Base-by-base conservation (phyloP, 2,329 filamentous ascomycete species). In the Paecilomyces sp. region DNA sequence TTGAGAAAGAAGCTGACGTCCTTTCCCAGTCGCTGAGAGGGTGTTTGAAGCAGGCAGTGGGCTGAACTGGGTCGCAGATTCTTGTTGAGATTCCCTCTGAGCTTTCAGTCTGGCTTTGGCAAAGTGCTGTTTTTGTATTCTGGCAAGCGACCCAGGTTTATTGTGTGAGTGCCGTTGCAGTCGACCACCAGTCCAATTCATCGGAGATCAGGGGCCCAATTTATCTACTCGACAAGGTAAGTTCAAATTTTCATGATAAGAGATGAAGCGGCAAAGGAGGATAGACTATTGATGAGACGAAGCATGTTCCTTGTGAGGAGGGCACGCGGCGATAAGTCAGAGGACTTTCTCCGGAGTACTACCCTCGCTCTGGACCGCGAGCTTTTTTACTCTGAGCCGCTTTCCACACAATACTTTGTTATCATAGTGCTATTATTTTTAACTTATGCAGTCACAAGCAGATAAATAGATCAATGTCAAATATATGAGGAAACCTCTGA, bases 181-280 rank as follows among this genome's bases (percentile, higher is more conserved):
- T 57, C 72, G 72, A 33, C 77, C 76, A 58, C 76, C 76, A 25
- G 74, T 78, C 77, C 77, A 79, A 58, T 79, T 79, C 77, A 79
- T 79, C 28, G 13, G 51, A 25, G 3, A 12, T 25, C 3, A 53
- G 57, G 8, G 8, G 55, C 34, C 47, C 15, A 47, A 6, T 57
- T 15, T 15, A 15, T 13, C 31, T 13, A n/a, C 15, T 28, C 3
- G 5, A 15, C 51, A 30, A 30, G 11, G 22, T 1, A 15, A 12
- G 22, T 25, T 30, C 12, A 30, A 47, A 47, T 18, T 15, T 3
- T 11, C 31, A 33, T 5, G 9, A 33, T 12, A 8, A 33, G 31
- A 33, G 31, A 12, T 33, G 1, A 28, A 12, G 7, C 22, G 22
- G 31, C 7, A 11, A 11, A 33, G 31, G 11, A 8, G 31, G 31